Evolutionary conservation across 2,329 filamentous ascomycete species (phyloP).

Genomic region (Cordyceps pruinosa): DNA sequence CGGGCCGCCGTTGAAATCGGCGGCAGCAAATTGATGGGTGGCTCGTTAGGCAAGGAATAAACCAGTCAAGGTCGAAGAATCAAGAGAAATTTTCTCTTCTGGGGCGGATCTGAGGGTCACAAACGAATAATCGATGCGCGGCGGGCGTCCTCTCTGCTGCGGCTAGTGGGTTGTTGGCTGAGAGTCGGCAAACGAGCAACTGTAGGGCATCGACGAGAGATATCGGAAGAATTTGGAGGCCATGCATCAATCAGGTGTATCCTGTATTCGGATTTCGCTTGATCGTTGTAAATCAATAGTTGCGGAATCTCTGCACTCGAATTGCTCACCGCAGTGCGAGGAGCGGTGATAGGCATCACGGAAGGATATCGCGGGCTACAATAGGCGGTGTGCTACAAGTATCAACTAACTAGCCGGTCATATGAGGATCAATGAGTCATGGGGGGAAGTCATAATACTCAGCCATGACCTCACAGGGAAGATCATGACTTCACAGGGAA

Average conservation of each 20-base stretch:
- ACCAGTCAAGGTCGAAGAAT: no score
- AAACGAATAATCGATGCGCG: constrained; percentile 6
- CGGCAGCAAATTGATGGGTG: not conserved
- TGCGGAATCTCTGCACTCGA: not conserved
- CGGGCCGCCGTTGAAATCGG: not conserved
- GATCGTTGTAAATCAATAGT: not conserved
- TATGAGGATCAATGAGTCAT: no score
- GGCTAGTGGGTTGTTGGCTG: not conserved
- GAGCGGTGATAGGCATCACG: not conserved
- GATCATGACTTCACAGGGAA: not conserved
- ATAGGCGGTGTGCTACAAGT: not conserved
- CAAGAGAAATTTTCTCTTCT: not conserved
- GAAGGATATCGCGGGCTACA: not conserved
- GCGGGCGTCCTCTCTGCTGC: not conserved
- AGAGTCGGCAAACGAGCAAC: not conserved
- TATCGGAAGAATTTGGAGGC: not conserved
- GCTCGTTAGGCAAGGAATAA: not conserved
- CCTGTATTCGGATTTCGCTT: not conserved
- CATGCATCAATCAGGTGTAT: not conserved
- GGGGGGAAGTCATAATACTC: not conserved
- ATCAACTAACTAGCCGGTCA: no score
- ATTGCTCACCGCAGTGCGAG: not conserved
- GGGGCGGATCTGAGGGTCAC: not conserved
- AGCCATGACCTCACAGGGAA: not conserved
- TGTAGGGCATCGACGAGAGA: not conserved